A percentile compares a stretch with the other conserved stretches of the same genome.
These are phyloP conservation scores for Cyberlindnera nakhonratchasimensis DNA, from an alignment of 805 yeast species.

Conservation along the genomic window DNA sequence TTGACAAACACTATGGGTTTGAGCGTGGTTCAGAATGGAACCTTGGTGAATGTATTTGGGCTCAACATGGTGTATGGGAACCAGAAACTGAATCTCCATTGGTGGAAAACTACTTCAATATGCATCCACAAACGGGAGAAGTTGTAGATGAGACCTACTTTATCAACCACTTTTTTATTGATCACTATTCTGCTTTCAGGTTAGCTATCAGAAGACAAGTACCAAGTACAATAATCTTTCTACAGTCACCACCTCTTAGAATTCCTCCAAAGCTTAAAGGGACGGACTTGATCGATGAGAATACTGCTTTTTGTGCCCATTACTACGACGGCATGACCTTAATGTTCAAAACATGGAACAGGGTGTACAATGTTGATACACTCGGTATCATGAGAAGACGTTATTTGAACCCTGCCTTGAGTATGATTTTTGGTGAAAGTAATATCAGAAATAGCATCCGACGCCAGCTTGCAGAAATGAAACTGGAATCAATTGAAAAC, in stretches of 20 bases:
- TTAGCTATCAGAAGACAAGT: constrained; percentile 44
- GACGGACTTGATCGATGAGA: constrained; percentile 48
- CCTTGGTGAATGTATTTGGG: constrained; percentile 77
- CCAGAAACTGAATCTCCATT: constrained; percentile 35
- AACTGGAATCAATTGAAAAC: constrained; percentile 54
- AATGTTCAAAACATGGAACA: constrained; percentile 89
- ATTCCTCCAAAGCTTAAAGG: constrained; percentile 65
- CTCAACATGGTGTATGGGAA: constrained; percentile 77
- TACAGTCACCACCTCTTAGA: constrained; percentile 82
- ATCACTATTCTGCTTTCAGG: constrained; percentile 53
- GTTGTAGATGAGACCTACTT: constrained; percentile 50
- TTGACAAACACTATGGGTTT: constrained; percentile 72
- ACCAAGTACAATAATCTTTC: constrained; percentile 48
- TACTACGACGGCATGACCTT: constrained; percentile 93
- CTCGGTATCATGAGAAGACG: constrained; percentile 79
- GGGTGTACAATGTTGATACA: constrained; percentile 79
- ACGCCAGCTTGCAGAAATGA: constrained; percentile 65
- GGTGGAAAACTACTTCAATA: constrained; percentile 49
- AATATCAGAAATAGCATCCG: constrained; percentile 71
- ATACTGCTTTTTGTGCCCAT: constrained; percentile 80
- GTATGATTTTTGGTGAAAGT: constrained; percentile 77
- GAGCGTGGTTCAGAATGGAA: constrained; percentile 60
- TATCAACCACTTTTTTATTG: constrained; percentile 60
- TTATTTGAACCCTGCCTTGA: constrained; percentile 68
- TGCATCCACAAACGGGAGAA: constrained; percentile 37